Evolutionary conservation across 768 basidiomycete genomes (phyloP).

Genomic region (Boletus tomentosulus): DNA sequence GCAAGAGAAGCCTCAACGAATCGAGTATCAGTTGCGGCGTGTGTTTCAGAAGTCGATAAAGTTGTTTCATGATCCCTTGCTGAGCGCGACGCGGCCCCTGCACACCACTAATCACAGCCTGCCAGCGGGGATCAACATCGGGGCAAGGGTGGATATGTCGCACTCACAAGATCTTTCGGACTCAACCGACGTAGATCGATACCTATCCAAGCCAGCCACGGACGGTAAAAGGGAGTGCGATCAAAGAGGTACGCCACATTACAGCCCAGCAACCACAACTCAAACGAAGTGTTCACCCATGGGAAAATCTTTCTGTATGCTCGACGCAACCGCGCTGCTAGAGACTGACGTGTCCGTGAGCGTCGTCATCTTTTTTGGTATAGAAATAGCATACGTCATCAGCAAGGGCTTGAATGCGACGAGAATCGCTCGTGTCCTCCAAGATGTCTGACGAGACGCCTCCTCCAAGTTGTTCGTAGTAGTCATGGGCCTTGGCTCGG

Average conservation of each 20-base stretch:
- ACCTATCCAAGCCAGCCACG: constrained; percentile 86
- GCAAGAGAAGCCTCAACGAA: constrained; percentile 74
- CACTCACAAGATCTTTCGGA: constrained; percentile 71
- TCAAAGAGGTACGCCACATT: constrained; percentile 92
- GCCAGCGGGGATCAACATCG: constrained; percentile 1
- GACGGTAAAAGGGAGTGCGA: constrained; percentile 78
- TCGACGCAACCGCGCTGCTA: constrained; percentile 50
- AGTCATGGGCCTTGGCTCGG: constrained; percentile 84
- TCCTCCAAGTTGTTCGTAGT: constrained; percentile 87
- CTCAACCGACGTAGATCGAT: constrained; percentile 78
- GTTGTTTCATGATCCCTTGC: constrained; percentile 37
- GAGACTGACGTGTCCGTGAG: constrained; percentile 36
- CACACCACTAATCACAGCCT: constrained; percentile 14
- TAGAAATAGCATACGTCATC: constrained; percentile 45
- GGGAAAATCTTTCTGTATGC: constrained; percentile 77
- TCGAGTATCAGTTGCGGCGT: constrained; percentile 69
- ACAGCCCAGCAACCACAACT: constrained; percentile 77
- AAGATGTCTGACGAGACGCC: constrained; percentile 64
- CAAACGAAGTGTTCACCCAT: constrained; percentile 71
- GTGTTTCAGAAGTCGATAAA: constrained; percentile 45
- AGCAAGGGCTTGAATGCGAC: constrained; percentile 43
- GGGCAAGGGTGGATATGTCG: neutral
- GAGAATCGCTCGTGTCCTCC: constrained; percentile 35
- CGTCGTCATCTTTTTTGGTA: neutral
- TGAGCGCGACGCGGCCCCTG: constrained; percentile 24